Base-by-base conservation (phyloP, 345 rosid genomes). In the Eucalyptus tenuipes region DNA sequence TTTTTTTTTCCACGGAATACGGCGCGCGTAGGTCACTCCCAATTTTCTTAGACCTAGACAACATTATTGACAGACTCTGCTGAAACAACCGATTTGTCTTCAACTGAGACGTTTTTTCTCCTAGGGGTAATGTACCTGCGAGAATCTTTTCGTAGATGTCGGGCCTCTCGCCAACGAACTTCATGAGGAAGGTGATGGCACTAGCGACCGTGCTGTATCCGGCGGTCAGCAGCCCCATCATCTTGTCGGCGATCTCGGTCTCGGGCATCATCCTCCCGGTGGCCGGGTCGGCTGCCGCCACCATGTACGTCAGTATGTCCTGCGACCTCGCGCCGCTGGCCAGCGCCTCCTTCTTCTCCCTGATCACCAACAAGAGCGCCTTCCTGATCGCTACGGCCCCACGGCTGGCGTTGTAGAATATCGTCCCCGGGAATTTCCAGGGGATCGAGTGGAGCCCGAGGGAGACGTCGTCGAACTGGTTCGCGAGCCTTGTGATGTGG, bases 121-220 rank as follows among this genome's bases (percentile, higher is more conserved):
- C 13, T 8, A 9, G 80, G 44, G 80, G 13, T 9, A 33, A 68
- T 9, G 47, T 88, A 93, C 95, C 95, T 8, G 89, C 89, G 13
- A 86, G 90, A 86, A 93, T 52, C 71, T 91, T 89, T 17, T 85
- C 61, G 53, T 94, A 92, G 29, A 94, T 82, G 18, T 92, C 91
- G 66, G 93, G 93, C 57, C 93, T 91, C 88, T 93, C 93, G 22
- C 93, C 95, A 9, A 94, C 94, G 55, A 88, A 92, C 66, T 93
- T 94, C 94, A 94, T 89, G 93, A 94, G 90, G 91, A 94, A 92
- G 59, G 94, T 89, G 82, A 92, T 91, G 4, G 93, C 90, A 42
- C 87, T 90, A n/a, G 95, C 94, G 25, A 93, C 93, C 16, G 94
- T 93, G 82, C 80, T 93, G 48, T 93, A 94, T 15, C 94, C 95